Evolutionary conservation across 345 rosid genomes (phyloP).

Genomic region (Fremontodendron californicum): DNA sequence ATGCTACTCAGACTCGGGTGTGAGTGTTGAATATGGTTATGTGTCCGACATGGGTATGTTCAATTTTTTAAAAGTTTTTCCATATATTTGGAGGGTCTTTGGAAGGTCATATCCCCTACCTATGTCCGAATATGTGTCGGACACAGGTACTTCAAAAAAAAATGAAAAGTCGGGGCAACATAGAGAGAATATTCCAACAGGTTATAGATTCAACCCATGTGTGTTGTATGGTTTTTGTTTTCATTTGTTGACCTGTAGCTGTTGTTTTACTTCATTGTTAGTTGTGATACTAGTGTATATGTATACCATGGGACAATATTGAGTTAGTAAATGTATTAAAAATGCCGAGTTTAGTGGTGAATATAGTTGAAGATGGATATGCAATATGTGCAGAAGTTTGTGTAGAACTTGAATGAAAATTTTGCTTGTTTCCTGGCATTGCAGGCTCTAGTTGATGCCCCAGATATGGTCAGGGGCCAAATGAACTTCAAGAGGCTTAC

Average conservation of each 20-base stretch:
- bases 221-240: no score
- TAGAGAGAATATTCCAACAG: neutral
- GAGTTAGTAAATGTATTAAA: neutral
- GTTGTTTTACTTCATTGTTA: neutral
- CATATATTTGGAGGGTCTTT: no score
- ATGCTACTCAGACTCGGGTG: no score
- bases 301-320: neutral
- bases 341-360: neutral
- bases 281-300: neutral
- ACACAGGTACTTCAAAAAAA: no score
- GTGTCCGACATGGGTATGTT: no score
- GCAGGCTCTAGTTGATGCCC: constrained; percentile 83
- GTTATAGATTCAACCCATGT: neutral
- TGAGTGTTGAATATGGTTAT: no score
- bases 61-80: no score
- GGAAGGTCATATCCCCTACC: no score
- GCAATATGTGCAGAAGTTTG: neutral
- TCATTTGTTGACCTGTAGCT: no score
- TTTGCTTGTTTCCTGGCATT: neutral
- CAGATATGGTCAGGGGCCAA: constrained; percentile 78
- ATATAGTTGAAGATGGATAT: neutral
- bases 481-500: constrained; percentile 81
- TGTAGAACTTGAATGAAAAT: neutral
- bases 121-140: no score
- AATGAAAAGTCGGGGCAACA: no score